A percentile compares a stretch with the other conserved stretches of the same genome.
Conservation (phyloP, 768 basidiomycete genomes). For the Dacryopinax spathularia region DNA sequence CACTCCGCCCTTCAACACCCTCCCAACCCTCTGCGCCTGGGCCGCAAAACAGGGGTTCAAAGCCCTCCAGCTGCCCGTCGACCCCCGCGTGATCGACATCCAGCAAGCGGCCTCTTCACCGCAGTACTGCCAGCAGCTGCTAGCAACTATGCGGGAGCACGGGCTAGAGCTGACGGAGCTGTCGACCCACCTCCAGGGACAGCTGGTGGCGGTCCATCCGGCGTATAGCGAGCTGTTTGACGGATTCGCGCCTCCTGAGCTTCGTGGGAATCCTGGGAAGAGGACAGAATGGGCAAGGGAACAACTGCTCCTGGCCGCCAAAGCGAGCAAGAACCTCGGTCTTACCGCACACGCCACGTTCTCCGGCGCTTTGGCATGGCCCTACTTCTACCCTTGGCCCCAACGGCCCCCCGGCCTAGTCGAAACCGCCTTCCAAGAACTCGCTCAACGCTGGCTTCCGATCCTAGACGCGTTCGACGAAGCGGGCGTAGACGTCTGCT, state of each 20-base stretch:
- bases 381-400: neutral
- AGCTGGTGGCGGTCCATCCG: neutral
- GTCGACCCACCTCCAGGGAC: neutral
- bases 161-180: neutral
- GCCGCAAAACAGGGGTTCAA: neutral
- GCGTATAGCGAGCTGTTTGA: neutral
- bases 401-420: neutral
- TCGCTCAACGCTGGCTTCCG: neutral
- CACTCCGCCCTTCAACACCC: neutral
- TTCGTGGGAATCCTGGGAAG: neutral
- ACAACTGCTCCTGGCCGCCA: neutral
- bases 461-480: slow-evolving; percentile 3
- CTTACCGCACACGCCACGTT: neutral
- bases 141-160: neutral
- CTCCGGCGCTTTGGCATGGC: neutral
- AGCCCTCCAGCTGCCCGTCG: neutral
- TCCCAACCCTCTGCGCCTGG: neutral
- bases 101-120: neutral
- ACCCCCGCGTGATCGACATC: neutral
- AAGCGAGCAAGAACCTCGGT: neutral
- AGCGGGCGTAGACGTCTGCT: neutral
- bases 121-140: neutral
- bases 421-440: neutral
- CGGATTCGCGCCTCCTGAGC: neutral
- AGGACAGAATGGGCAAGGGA: neutral